phyloP scores from a whole-genome alignment of 2,329 filamentous ascomycete species.

The Penicillium aurantiogriseum region DNA sequence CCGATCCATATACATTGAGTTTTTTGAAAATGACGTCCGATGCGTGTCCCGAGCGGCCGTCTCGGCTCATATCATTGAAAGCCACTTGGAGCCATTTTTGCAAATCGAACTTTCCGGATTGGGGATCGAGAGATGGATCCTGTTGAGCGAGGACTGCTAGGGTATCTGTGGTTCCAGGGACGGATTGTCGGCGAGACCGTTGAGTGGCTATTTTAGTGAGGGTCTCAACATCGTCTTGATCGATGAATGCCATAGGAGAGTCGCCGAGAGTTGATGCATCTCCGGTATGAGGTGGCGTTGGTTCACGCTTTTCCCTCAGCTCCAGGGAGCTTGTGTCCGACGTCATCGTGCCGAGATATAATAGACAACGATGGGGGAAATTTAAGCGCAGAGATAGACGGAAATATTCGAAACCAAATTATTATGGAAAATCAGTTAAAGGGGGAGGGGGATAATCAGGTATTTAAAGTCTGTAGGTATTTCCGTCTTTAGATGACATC shows the following conservation, averaged over 20 bases:
- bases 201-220: conserved; percentile 24
- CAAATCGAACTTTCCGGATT: conserved; percentile 18
- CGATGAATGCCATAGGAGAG: conserved; percentile 12
- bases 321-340: conserved; percentile 1
- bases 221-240: conserved; percentile 18
- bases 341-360: not conserved
- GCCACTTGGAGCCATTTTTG: conserved; percentile 21
- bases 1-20: conserved; percentile 27
- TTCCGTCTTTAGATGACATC: not conserved
- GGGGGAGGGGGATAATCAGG: not conserved
- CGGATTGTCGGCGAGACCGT: conserved; percentile 20
- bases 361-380: not conserved
- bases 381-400: not conserved
- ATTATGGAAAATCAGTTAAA: not conserved
- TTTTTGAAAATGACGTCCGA: conserved; percentile 26
- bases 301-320: not conserved
- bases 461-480: not conserved
- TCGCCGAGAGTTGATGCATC: conserved; percentile 1
- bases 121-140: conserved; percentile 20
- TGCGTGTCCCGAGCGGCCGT: conserved; percentile 9
- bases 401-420: not conserved
- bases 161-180: conserved; percentile 1
- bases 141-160: conserved; percentile 15
- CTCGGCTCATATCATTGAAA: conserved; percentile 15
- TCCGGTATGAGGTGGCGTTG: not conserved